Evolutionary conservation across 768 basidiomycete species (phyloP), one percentile per base, ranked within the genome.

Genomic region (Amanita jacksonii): DNA sequence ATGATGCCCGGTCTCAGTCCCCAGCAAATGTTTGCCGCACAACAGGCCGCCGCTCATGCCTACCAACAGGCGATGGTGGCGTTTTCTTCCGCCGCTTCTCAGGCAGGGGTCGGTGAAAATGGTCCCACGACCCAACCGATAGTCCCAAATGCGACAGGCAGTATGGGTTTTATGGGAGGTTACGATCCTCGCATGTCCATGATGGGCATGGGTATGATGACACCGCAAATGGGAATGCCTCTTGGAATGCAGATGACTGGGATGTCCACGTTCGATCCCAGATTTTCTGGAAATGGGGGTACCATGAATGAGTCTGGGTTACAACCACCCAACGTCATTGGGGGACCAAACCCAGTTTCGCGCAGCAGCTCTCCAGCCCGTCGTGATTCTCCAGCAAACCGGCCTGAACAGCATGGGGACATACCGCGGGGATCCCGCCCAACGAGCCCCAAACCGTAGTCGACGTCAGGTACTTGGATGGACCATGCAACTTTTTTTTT

Each of bases 61-160:
- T 91, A 90, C 62, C 88, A 89, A 57, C 85, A 88, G 57, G 85
- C 86, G 15, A 89, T 89, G 86, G 76, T 85, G 71, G 76, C 81
- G 13, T 83, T 81, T 54, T 86, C 85, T 9, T 65, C 70, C 10
- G 76, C 78, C n/a, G 86, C 84, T 24, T 83, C 81, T 3, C 81
- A 85, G 49, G 66, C 69, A 31, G 81, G 76, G 13, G 80, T 77
- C n/a, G 82, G 73, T 3, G 73, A 72, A 6, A 74, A 69, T 47
- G 72, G 65, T 2, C 19, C 5, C 66, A 62, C 38, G 55, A 60
- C 25, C 52, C 57, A 61, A 20, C 64, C 66, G 34, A 56, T 74
- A 49, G 69, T 70, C 41, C 77, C 76, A 13, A 72, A 74, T 64
- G 56, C 57, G 53, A 45, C 42, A n/a, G 59, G 57, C 10, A 55